These are phyloP conservation scores for Epichloe sylvatica DNA, from an alignment of 2,329 filamentous ascomycete species.

Conservation along the genomic window DNA sequence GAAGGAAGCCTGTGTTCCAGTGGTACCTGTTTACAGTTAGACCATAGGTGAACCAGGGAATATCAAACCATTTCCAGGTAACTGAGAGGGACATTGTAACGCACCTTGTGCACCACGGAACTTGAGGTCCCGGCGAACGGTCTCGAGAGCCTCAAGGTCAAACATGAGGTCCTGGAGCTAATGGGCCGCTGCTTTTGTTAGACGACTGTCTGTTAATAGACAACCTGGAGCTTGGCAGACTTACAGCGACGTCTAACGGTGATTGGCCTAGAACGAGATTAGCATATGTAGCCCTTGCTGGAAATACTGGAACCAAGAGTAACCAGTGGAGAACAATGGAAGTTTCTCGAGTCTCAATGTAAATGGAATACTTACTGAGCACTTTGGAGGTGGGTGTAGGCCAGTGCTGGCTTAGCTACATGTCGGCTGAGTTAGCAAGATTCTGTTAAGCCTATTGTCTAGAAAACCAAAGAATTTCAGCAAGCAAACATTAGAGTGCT, in stretches of 20 bases:
- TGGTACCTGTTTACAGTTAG: constrained; percentile 51
- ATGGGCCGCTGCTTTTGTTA: constrained; percentile 28
- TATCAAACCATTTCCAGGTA: background rate
- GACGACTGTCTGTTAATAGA: constrained; percentile 20
- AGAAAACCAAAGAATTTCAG: background rate
- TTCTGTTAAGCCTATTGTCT: background rate
- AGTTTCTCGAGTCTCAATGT: no score
- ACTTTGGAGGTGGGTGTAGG: constrained; percentile 61
- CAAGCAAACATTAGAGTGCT: constrained; percentile 5
- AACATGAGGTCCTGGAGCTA: constrained; percentile 54
- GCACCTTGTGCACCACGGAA: constrained; percentile 53
- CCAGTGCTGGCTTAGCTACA: constrained; percentile 47
- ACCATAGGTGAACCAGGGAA: background rate
- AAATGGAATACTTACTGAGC: constrained; percentile 24
- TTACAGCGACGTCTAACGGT: constrained; percentile 9
- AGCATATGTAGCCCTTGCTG: background rate
- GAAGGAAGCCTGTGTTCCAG: constrained; percentile 68
- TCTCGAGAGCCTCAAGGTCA: constrained; percentile 61
- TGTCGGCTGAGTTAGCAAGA: background rate
- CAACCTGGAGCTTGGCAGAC: background rate
- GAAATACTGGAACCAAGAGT: no score
- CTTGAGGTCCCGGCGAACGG: constrained; percentile 50
- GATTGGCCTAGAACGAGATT: constrained; percentile 6
- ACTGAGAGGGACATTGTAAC: constrained; percentile 4
- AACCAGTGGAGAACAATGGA: background rate